Evolutionary conservation across 2,329 filamentous ascomycete genomes (phyloP), one percentile per base, ranked within the genome.

Genomic region (Fusarium sp.): DNA sequence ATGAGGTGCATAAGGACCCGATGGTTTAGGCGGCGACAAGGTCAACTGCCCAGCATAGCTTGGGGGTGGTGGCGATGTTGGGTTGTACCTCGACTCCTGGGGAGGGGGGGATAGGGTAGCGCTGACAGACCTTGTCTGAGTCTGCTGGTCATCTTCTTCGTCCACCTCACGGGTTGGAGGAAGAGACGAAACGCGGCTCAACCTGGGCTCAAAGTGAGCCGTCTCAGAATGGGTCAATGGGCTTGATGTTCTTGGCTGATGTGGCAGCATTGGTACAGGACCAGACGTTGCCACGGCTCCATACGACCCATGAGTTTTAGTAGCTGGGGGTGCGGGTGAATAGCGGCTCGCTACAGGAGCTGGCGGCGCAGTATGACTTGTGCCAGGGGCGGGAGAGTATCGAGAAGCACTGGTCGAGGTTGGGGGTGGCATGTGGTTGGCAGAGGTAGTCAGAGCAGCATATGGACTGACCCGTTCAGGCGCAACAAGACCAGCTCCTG

Each of bases 151-250:
- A 24, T 86, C 84, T 47, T 88, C 87, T 71, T 91, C 89, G 55
- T 90, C 88, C 8, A 90, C 87, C 75, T 91, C 89, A 14, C 84
- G 83, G 1, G 88, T 91, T 1, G 88, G 85, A 1, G 89, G 88
- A 2, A 91, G 81, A 55, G 88, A 89, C 9, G 87, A 81, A 22
- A 89, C 82, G 12, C 88, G 82, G 45, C 84, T 87, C 10, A 88
- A 76, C 47, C 85, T 83, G 15, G 85, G 82, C 70, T 90, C 88
- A 68, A 88, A 85, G 2, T 85, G 86, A 38, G 86, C 86, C 71
- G 82, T 86, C 76, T 91, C 89, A 63, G 89, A 90, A 71, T 91
- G 88, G 8, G 89, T 89, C 63, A 91, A 78, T 1, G 89, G 89
- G 69, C 89, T 91, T 3, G 89, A 91, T 3, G 89, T 91, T 68